These are phyloP conservation scores for Microthyrium microscopicum DNA, from an alignment of 2,329 filamentous ascomycete species.

Conservation along the genomic window DNA sequence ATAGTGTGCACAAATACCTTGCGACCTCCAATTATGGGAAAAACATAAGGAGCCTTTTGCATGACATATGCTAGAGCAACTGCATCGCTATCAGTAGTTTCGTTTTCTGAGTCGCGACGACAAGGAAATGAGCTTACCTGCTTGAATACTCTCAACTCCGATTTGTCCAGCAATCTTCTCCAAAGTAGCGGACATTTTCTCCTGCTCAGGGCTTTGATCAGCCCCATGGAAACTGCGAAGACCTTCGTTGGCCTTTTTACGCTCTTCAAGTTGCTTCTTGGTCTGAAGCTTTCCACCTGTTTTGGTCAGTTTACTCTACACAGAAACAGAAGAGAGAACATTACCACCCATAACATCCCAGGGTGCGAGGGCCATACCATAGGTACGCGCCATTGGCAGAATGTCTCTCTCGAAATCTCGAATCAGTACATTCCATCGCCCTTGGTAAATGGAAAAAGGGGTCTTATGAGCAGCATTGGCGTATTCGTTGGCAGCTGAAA, in stretches of 20 bases:
- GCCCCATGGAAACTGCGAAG: conserved; percentile 10
- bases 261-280: conserved; percentile 20
- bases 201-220: conserved; percentile 28
- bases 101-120: too few species aligned
- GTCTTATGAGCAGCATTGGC: conserved; percentile 6
- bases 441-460: conserved; percentile 18
- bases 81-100: neutral
- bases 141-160: conserved; percentile 40
- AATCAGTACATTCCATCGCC: conserved; percentile 18
- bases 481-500: conserved; percentile 40
- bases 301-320: too few species aligned
- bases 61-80: conserved; percentile 48
- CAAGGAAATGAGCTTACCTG: too few species aligned
- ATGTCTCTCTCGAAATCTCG: conserved; percentile 22
- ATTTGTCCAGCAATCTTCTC: conserved; percentile 40
- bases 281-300: conserved; percentile 19
- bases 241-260: conserved; percentile 26
- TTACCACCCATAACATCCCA: conserved; percentile 13
- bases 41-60: conserved; percentile 51
- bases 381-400: conserved; percentile 20
- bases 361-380: conserved; percentile 15
- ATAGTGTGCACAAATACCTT: too few species aligned
- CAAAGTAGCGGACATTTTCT: conserved; percentile 36
- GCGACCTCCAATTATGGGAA: conserved; percentile 52
- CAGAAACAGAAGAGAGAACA: too few species aligned